Evolutionary conservation across 441 rosid genomes (phyloP).

Genomic region (Eutrema salsugineum): DNA sequence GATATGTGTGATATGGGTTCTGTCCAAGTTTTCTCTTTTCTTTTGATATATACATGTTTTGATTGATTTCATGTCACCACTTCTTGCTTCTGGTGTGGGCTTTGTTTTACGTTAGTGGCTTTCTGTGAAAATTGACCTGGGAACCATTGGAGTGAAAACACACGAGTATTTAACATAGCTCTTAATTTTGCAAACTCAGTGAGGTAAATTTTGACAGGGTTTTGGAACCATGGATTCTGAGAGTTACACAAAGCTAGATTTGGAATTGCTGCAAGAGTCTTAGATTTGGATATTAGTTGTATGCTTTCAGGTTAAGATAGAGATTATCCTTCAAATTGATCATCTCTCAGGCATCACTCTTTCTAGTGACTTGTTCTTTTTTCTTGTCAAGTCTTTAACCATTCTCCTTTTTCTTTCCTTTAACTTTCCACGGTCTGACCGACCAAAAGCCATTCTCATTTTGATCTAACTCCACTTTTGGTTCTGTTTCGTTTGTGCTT

Average conservation of each 20-base stretch:
- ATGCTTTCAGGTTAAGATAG: neutral
- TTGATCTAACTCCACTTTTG: neutral
- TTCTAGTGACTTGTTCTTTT: neutral
- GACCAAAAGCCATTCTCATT: neutral
- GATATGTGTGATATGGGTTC: constrained; percentile 4
- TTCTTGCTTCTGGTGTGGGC: neutral
- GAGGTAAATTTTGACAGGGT: neutral
- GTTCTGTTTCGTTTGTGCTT: neutral
- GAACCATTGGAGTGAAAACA: neutral
- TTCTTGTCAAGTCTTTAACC: neutral
- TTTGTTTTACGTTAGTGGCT: neutral
- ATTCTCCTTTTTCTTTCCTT: neutral
- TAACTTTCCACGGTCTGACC: neutral
- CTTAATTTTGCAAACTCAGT: neutral
- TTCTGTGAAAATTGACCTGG: neutral
- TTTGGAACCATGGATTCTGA: constrained; percentile 11
- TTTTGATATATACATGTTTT: neutral
- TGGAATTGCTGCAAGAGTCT: neutral
- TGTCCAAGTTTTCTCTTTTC: constrained; percentile 14
- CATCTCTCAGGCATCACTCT: neutral
- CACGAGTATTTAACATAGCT: neutral
- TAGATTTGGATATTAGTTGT: neutral
- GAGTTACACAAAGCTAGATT: neutral
- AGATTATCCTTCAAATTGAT: neutral
- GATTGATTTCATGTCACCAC: neutral